Evolutionary conservation across 768 basidiomycete species (phyloP).

Genomic region (Macrocybe gigantea): DNA sequence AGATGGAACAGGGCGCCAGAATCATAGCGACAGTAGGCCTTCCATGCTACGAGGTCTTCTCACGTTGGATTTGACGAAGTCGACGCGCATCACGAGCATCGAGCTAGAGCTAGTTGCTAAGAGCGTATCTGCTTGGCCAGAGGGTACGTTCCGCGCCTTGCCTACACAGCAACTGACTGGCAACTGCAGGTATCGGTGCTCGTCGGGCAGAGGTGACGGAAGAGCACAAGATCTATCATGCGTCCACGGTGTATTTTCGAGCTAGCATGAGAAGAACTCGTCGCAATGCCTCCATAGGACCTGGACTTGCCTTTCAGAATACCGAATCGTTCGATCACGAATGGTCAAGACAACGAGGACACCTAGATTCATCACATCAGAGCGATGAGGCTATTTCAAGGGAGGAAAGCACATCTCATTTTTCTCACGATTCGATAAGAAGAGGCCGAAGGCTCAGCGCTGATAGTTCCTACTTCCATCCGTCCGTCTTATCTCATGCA

Average conservation of each 20-base stretch:
- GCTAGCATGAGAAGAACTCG: constrained; percentile 38
- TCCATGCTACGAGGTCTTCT: constrained; percentile 64
- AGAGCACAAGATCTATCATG: constrained; percentile 68
- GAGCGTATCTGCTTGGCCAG: constrained; percentile 72
- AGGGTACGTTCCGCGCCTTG: constrained; percentile 48
- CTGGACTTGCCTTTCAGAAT: constrained; percentile 26
- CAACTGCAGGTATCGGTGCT: constrained; percentile 52
- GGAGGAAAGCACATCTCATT: too few species aligned
- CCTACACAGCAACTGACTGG: constrained; percentile 1
- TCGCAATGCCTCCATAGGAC: constrained; percentile 40
- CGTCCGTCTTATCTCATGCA: constrained; percentile 23
- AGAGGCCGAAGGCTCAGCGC: constrained; percentile 22
- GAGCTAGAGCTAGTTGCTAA: constrained; percentile 74
- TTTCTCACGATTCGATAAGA: too few species aligned
- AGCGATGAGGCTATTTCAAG: too few species aligned
- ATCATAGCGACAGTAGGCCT: constrained; percentile 25
- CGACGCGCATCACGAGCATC: constrained; percentile 83
- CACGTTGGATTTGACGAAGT: constrained; percentile 54
- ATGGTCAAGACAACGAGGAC: too few species aligned
- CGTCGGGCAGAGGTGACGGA: constrained; percentile 73
- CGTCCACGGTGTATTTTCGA: constrained; percentile 67
- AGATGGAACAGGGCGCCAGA: constrained; percentile 32
- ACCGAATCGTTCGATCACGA: too few species aligned
- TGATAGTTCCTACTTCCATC: constrained; percentile 28
- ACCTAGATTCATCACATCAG: too few species aligned